phyloP scores from a whole-genome alignment of 2,329 filamentous ascomycete species.

The Sphaerulina populicola region DNA sequence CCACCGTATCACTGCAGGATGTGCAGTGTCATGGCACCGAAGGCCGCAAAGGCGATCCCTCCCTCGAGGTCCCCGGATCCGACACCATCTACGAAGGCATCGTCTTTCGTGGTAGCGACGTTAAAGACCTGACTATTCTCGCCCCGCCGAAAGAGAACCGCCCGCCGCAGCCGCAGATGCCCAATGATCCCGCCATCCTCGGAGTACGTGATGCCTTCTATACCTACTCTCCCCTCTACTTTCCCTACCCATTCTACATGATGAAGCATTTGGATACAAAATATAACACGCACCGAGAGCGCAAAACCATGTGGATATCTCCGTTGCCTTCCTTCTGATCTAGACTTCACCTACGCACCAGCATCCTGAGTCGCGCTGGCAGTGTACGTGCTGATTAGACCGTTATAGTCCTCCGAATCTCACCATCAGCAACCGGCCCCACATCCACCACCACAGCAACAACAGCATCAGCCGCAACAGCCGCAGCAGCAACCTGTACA shows the following conservation, averaged over 20 bases:
- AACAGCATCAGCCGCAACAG: conserved; percentile 33
- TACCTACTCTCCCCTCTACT: conserved; percentile 18
- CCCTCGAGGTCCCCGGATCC: conserved; percentile 74
- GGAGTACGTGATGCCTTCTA: conserved; percentile 62
- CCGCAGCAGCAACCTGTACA: conserved; percentile 30
- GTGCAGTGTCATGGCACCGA: conserved; percentile 92
- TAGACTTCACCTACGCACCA: conserved; percentile 1
- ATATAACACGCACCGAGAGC: conserved; percentile 73
- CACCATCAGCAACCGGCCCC: conserved; percentile 10
- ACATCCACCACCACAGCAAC: conserved; percentile 17
- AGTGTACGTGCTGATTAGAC: background rate
- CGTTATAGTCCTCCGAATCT: conserved; percentile 9
- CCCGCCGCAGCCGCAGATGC: conserved; percentile 55
- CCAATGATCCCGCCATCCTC: conserved; percentile 92
- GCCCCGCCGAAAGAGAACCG: conserved; percentile 61
- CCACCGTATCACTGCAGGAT: conserved; percentile 94
- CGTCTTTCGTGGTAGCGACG: conserved; percentile 94
- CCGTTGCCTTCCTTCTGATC: conserved; percentile 99
- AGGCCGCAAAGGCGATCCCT: conserved; percentile 67
- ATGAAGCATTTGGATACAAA: conserved; percentile 99
- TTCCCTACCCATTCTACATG: conserved; percentile 48
- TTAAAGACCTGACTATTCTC: conserved; percentile 94
- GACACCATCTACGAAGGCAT: conserved; percentile 96
- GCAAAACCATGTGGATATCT: conserved; percentile 91
- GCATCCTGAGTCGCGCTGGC: conserved; percentile 4